These are phyloP conservation scores for Luffa aegyptiaca DNA, from an alignment of 306 rosid genomes.

Conservation along the genomic window DNA sequence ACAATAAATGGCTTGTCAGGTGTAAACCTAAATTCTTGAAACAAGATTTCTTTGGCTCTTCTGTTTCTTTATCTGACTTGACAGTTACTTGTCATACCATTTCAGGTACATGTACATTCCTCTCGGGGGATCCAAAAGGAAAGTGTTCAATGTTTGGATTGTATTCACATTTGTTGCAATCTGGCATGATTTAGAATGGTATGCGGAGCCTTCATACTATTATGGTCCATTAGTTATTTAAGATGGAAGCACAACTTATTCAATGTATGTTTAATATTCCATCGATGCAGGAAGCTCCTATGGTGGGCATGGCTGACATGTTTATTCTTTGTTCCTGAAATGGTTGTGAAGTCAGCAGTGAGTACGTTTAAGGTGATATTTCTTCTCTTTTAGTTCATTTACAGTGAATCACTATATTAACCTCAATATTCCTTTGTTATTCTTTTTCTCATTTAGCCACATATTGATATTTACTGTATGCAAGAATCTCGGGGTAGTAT, in stretches of 20 bases:
- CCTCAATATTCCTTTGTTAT: not conserved
- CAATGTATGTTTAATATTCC: not conserved
- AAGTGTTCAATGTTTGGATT: conserved; percentile 77
- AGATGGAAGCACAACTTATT: not conserved
- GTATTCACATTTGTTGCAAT: conserved; percentile 85
- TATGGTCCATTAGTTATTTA: conserved; percentile 8
- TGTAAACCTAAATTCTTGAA: conserved; percentile 20
- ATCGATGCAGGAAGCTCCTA: conserved; percentile 69
- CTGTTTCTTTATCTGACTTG: not conserved
- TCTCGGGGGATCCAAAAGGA: conserved; percentile 75
- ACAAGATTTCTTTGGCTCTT: conserved; percentile 7
- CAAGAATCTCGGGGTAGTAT: not conserved
- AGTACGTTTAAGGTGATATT: conserved; percentile 52
- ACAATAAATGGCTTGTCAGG: conserved; percentile 99
- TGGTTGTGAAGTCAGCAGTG: conserved; percentile 63
- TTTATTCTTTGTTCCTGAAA: conserved; percentile 78
- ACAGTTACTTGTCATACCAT: conserved; percentile 11
- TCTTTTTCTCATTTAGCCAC: not conserved
- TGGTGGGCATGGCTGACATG: conserved; percentile 98
- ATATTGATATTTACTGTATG: not conserved
- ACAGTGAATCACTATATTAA: not conserved
- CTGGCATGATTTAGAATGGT: conserved; percentile 98
- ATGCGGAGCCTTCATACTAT: conserved; percentile 12
- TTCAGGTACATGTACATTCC: conserved; percentile 89
- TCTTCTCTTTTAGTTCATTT: not conserved